phyloP scores from a whole-genome alignment of 176 grass and related monocot genomes.

The Dactylis glomerata region DNA sequence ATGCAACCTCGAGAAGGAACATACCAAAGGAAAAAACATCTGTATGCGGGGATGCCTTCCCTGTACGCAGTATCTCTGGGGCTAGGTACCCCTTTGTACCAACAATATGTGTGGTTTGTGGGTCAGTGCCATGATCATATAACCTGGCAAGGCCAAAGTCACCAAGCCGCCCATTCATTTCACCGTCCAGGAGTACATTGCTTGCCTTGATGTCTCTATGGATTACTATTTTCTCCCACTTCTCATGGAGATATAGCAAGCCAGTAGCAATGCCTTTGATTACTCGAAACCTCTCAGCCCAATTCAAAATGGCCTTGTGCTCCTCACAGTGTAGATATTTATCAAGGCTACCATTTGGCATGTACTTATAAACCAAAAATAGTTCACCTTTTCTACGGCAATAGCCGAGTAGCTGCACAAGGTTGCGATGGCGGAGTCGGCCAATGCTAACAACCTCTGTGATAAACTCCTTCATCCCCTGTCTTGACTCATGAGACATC shows the following conservation, averaged over 20 bases:
- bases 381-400: neutral
- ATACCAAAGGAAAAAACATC: neutral
- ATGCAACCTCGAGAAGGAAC: neutral
- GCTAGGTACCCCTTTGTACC: neutral
- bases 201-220: neutral
- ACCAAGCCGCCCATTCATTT: neutral
- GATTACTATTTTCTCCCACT: neutral
- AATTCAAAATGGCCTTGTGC: neutral
- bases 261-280: neutral
- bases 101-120: neutral
- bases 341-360: conserved; percentile 1
- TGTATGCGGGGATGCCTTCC: neutral
- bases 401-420: neutral
- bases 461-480: neutral
- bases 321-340: neutral
- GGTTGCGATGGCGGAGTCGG: neutral
- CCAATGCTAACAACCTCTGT: neutral
- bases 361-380: neutral
- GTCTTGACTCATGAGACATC: neutral
- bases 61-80: neutral
- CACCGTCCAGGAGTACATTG: neutral
- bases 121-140: conserved; percentile 2
- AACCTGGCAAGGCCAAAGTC: neutral
- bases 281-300: neutral
- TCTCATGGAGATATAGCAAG: neutral